phyloP scores from a whole-genome alignment of 164 flowering plant species.

The Euptelea pleiosperma region DNA sequence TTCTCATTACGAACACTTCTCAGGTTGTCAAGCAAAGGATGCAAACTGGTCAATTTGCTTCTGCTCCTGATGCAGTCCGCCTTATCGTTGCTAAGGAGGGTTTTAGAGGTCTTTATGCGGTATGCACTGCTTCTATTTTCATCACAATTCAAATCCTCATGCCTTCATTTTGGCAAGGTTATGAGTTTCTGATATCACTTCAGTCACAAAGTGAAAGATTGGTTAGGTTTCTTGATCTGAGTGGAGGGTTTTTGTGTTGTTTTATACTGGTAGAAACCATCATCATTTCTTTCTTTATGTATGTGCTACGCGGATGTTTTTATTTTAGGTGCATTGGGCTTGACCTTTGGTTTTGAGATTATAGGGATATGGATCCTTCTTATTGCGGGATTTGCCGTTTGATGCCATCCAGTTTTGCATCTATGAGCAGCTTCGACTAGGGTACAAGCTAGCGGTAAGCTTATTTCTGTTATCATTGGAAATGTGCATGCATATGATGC shows the following conservation, averaged over 20 bases:
- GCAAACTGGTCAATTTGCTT: slow-evolving; percentile 84
- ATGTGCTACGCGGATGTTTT: not conserved
- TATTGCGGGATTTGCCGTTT: slow-evolving; percentile 93
- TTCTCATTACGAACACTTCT: slow-evolving; percentile 7
- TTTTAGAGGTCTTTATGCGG: slow-evolving; percentile 86
- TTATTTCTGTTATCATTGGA: not conserved
- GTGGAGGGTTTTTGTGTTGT: not conserved
- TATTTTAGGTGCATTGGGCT: not conserved
- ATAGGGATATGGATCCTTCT: slow-evolving; percentile 91
- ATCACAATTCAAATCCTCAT: not conserved
- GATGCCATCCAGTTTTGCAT: slow-evolving; percentile 97
- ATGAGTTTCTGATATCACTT: not conserved
- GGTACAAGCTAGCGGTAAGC: slow-evolving; percentile 82
- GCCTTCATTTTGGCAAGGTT: not conserved
- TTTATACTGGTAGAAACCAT: not conserved
- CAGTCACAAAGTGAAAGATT: not conserved
- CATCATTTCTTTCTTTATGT: not conserved
- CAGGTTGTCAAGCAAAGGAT: slow-evolving; percentile 94
- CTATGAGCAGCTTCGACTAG: slow-evolving; percentile 94
- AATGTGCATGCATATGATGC: not conserved
- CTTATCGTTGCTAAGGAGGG: slow-evolving; percentile 77
- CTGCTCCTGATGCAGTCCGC: slow-evolving; percentile 82
- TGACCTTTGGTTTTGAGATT: slow-evolving; percentile 10
- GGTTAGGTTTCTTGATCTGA: not conserved
- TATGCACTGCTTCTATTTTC: slow-evolving; percentile 24